These are phyloP conservation scores for Ascochyta clinopodiicola DNA, from an alignment of 2,329 filamentous ascomycete species.

Conservation along the genomic window DNA sequence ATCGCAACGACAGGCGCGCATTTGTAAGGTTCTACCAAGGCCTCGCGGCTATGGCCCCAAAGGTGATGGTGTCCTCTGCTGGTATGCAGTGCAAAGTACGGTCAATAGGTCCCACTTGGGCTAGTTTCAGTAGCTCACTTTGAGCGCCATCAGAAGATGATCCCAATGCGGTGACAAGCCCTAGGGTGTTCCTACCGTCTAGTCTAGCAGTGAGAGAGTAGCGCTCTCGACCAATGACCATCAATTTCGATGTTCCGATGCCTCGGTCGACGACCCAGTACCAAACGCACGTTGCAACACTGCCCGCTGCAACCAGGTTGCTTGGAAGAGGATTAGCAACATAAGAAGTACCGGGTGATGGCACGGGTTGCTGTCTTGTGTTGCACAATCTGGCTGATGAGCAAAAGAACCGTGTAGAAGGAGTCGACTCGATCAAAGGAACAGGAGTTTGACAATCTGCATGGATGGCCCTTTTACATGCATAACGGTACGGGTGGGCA, in stretches of 20 bases:
- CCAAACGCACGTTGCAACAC: not conserved
- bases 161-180: not conserved
- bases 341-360: not conserved
- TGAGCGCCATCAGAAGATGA: not conserved
- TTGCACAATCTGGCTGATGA: not conserved
- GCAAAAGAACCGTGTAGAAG: not conserved
- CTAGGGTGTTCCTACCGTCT: not conserved
- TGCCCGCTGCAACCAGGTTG: not conserved
- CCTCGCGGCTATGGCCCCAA: constrained; percentile 8
- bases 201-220: not conserved
- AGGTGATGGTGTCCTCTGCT: not conserved
- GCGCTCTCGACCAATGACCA: constrained; percentile 1
- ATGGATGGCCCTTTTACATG: not conserved
- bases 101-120: not conserved
- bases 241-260: not conserved
- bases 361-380: not conserved
- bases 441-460: not conserved
- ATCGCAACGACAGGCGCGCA: not conserved
- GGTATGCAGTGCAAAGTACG: not conserved
- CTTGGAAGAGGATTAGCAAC: not conserved
- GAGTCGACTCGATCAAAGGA: not conserved
- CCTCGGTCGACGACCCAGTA: not conserved
- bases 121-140: not conserved
- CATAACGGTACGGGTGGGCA: not conserved
- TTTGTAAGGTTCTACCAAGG: not conserved